Evolutionary conservation across 2,329 filamentous ascomycete genomes (phyloP).

Genomic region (Alternaria brassicicola): DNA sequence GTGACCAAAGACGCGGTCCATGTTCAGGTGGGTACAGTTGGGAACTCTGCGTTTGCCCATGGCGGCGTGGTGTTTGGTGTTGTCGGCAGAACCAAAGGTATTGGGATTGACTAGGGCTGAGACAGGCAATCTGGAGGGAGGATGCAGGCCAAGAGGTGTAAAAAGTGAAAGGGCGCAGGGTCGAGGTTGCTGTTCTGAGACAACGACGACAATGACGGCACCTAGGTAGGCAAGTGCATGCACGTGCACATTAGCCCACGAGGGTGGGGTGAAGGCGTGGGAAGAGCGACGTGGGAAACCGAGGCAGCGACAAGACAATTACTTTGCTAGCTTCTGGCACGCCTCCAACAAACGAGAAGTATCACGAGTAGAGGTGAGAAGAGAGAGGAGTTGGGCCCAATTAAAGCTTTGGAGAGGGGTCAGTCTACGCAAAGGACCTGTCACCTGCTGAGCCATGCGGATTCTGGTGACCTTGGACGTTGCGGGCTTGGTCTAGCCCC

Average conservation of each 20-base stretch:
- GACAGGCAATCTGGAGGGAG: not conserved
- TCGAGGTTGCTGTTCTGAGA: not conserved
- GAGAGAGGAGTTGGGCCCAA: not conserved
- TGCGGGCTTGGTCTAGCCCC: not conserved
- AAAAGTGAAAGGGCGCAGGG: not conserved
- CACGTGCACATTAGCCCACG: not conserved
- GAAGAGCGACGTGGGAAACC: conserved; percentile 9
- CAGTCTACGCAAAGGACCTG: not conserved
- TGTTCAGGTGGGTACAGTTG: conserved; percentile 70
- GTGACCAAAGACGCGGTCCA: conserved; percentile 67
- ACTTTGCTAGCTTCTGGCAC: not conserved
- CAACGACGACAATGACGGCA: not conserved
- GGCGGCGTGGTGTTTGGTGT: conserved; percentile 22
- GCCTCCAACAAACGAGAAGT: not conserved
- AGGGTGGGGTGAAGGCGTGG: conserved; percentile 2
- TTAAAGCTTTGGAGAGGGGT: not conserved
- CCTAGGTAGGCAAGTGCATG: conserved; percentile 1
- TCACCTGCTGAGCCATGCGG: not conserved
- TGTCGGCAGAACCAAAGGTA: conserved; percentile 15
- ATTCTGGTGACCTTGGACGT: not conserved
- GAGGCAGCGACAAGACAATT: not conserved
- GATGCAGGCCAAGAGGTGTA: conserved; percentile 5
- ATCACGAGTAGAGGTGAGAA: not conserved
- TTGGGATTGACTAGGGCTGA: not conserved
- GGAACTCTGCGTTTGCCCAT: conserved; percentile 32